Base-by-base conservation (phyloP, 148 eudicot species). In the Hydrangea macrophylla region DNA sequence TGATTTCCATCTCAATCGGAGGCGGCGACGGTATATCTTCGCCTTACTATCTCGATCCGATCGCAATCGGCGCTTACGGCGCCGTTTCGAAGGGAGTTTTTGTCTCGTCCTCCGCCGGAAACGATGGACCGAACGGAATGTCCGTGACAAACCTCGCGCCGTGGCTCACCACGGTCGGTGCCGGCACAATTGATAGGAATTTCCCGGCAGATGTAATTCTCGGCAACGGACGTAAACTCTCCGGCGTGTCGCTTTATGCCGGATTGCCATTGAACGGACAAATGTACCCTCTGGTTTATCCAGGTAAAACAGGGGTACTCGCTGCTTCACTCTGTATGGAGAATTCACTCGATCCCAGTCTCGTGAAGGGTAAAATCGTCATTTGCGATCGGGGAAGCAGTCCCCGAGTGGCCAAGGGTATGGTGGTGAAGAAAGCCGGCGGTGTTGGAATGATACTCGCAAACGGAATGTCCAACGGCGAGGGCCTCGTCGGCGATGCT, bases 141-240 rank as follows among this genome's bases (percentile, higher is more conserved):
- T 94, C 99, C 7, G 99, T 91, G 3, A 94, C 99, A 3, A 94
- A 94, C 60, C 79, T 94, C 15, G 97, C 99, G 0, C 99, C 99
- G 10, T 94, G 99, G 99, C 67, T 94, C 1, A 91, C 83, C 0
- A 94, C 99, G 1, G 97, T 94, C 28, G 99, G 99, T 0, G 99
- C 96, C 2, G 87, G 99, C 2, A 90, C 99, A 0, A 89, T 94
- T 37, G 99, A 94, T 59, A 42, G 99, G 70, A 84, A 84, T 64
- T 94, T 94, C 75, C 99, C 99, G 0, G 97, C 99, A 0, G 96
- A 91, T 1, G 78, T 94, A 1, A 37, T 88, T 1, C 82, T 94
- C 1, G 86, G 89, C 1, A 79, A 94, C 22, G 97, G 97, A 0
- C 70, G 88, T 53, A 90, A 74, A 55, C 44, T 91, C 22, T 44